Conservation (phyloP, 2,329 filamentous ascomycete species). For the Diaporthe sp. region DNA sequence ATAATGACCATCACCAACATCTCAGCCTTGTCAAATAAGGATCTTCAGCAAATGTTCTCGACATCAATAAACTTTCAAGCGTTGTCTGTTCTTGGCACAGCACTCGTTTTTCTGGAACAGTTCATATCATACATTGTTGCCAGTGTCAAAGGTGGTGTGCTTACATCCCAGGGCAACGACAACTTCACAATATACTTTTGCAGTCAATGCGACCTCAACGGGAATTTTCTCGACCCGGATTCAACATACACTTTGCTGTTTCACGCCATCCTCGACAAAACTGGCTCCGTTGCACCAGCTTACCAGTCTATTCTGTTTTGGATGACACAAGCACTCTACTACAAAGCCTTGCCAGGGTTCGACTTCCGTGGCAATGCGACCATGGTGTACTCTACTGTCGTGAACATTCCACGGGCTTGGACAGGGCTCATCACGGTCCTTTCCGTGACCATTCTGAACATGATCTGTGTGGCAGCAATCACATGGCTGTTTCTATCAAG, state of each 20-base stretch:
- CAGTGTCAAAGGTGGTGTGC: background rate
- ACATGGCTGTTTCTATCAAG: background rate
- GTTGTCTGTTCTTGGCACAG: no score
- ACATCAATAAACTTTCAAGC: no score
- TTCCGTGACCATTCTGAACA: background rate
- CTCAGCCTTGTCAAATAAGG: no score
- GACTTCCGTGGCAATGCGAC: background rate
- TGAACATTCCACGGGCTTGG: background rate
- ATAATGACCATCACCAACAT: no score
- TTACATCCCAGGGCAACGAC: background rate
- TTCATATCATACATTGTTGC: background rate
- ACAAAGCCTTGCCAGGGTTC: background rate
- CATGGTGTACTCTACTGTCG: background rate
- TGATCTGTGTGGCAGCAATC: background rate
- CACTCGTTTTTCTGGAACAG: background rate
- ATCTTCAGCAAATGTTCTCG: no score
- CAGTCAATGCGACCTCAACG: background rate
- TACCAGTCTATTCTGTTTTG: background rate
- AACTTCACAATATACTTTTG: slow-evolving; percentile 15
- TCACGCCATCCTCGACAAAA: background rate
- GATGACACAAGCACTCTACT: slow-evolving; percentile 5
- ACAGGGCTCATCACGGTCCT: background rate
- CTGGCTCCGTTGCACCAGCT: background rate
- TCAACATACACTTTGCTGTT: background rate
- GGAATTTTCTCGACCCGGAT: background rate